Conservation (phyloP, 257 asterid genomes). For the Linaria vulgaris region DNA sequence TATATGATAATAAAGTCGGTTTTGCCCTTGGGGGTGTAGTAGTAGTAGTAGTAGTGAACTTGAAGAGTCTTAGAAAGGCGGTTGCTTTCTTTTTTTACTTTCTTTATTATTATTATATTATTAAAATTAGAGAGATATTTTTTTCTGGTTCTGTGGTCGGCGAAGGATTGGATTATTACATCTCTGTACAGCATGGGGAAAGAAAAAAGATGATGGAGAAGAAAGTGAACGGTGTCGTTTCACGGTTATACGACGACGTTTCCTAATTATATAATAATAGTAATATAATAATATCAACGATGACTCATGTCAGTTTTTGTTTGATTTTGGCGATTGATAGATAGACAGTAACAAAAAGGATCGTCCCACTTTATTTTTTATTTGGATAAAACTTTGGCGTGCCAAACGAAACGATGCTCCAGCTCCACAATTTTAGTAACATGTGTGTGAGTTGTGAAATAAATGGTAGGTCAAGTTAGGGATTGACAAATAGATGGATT, state of each 20-base stretch:
- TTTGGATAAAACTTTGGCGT: conserved; percentile 33
- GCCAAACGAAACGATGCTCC: conserved; percentile 14
- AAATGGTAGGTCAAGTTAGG: too few relatives aligned
- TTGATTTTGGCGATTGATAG: background rate
- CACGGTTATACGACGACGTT: background rate
- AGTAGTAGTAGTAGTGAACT: too few relatives aligned
- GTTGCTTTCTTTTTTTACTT: conserved; percentile 17
- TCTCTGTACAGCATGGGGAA: background rate
- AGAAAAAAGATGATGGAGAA: too few relatives aligned
- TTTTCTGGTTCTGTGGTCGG: conserved; percentile 30
- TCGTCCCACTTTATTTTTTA: background rate
- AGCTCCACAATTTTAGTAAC: too few relatives aligned
- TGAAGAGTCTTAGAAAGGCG: conserved; percentile 14
- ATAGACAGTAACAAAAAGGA: conserved; percentile 20
- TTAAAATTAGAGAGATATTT: background rate
- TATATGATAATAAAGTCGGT: conserved; percentile 15
- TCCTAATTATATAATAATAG: too few relatives aligned
- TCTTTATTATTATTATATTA: background rate
- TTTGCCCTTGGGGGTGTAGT: conserved; percentile 16
- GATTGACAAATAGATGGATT: too few relatives aligned
- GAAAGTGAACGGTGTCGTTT: conserved; percentile 34
- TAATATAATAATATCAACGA: too few relatives aligned
- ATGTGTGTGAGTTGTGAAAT: too few relatives aligned
- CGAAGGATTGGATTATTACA: conserved; percentile 29
- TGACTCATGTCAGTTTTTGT: too few relatives aligned